These are phyloP conservation scores for Garcia nutans DNA, from an alignment of 345 rosid species.

Conservation along the genomic window DNA sequence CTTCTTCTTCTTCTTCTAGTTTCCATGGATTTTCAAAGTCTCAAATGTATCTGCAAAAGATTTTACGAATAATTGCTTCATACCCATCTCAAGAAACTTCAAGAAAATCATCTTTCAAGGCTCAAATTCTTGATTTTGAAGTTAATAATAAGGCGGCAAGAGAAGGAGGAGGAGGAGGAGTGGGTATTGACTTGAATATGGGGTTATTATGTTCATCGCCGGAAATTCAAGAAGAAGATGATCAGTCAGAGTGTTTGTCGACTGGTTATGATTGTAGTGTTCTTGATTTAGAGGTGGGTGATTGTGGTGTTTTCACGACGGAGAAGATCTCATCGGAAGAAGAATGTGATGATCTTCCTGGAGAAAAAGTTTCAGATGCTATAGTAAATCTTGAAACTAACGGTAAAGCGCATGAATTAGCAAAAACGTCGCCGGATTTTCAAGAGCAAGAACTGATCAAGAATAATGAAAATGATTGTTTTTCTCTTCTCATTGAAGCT, in stretches of 20 bases:
- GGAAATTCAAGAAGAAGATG: neutral
- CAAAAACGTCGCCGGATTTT: too few species aligned
- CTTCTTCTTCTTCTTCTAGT: neutral
- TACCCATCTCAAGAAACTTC: conserved; percentile 14
- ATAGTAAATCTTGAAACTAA: conserved; percentile 4
- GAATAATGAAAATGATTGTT: conserved; percentile 4
- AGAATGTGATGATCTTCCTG: conserved; percentile 15
- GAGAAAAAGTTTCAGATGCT: conserved; percentile 10
- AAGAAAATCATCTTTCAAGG: neutral
- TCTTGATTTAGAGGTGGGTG: neutral
- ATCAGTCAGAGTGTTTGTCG: conserved; percentile 12
- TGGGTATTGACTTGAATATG: conserved; percentile 40
- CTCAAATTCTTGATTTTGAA: neutral
- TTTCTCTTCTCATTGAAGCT: conserved; percentile 42
- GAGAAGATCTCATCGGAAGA: conserved; percentile 25
- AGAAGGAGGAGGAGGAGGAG: neutral
- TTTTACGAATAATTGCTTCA: conserved; percentile 34
- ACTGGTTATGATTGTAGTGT: neutral
- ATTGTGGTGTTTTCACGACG: conserved; percentile 1
- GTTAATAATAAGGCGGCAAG: neutral
- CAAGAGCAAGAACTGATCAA: neutral
- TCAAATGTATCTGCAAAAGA: conserved; percentile 40
- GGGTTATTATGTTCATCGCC: conserved; percentile 25
- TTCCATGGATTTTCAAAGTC: conserved; percentile 38
- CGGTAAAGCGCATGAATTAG: conserved; percentile 5